Conservation (phyloP, 2,329 filamentous ascomycete species). For the Diplodia scrobiculata region DNA sequence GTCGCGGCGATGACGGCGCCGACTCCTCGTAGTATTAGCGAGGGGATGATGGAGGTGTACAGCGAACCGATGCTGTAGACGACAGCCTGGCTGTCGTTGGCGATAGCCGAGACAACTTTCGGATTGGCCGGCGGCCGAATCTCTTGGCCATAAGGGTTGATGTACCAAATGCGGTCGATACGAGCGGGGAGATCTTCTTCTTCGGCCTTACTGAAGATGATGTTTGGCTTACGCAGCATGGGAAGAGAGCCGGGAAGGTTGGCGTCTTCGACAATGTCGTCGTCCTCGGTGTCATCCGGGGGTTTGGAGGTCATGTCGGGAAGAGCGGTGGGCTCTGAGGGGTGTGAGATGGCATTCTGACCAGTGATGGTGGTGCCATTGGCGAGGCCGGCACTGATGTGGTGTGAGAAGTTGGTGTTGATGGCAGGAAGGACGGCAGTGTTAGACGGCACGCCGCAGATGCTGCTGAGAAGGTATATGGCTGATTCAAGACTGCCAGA, state of each 20-base stretch:
- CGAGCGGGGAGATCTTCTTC: constrained; percentile 75
- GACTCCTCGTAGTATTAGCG: constrained; percentile 74
- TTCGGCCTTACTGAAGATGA: constrained; percentile 74
- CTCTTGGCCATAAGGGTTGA: constrained; percentile 97
- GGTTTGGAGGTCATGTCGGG: constrained; percentile 36
- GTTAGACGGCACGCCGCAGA: constrained; percentile 77
- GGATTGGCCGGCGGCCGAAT: constrained; percentile 84
- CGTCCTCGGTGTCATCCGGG: constrained; percentile 48
- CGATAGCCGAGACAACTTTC: constrained; percentile 70
- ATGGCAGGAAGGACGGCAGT: constrained; percentile 84
- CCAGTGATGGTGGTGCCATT: constrained; percentile 81
- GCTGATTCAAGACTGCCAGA: constrained; percentile 89
- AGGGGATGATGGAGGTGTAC: constrained; percentile 86
- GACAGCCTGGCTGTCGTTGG: constrained; percentile 62
- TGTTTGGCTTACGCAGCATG: constrained; percentile 75
- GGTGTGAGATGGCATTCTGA: constrained; percentile 90
- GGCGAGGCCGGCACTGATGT: constrained; percentile 80
- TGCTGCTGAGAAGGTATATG: constrained; percentile 83
- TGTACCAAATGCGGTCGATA: constrained; percentile 89
- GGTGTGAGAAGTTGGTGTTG: constrained; percentile 92
- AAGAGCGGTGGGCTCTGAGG: constrained; percentile 63
- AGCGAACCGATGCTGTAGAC: constrained; percentile 94
- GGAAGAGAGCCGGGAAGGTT: constrained; percentile 80
- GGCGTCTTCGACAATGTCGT: constrained; percentile 74
- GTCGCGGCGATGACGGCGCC: constrained; percentile 62